These are phyloP conservation scores for Epithemia pelagica DNA, from an alignment of 108 stramenopile genomes.

Conservation along the genomic window DNA sequence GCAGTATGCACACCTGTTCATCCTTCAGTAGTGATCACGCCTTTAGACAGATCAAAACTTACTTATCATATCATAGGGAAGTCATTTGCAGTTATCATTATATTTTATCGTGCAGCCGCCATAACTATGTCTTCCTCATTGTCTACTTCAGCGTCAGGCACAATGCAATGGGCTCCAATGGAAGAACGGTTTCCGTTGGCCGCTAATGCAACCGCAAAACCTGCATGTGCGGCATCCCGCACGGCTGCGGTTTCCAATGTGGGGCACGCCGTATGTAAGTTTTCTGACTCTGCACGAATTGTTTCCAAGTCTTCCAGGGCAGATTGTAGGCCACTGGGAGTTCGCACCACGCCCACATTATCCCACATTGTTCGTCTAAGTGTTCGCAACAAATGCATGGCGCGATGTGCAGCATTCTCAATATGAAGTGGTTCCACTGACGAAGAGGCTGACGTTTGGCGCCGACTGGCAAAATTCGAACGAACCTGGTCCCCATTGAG, in stretches of 20 bases:
- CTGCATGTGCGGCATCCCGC: slow-evolving; percentile 76
- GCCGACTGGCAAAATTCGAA: not conserved
- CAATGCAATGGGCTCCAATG: slow-evolving; percentile 63
- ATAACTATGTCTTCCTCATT: slow-evolving; percentile 21
- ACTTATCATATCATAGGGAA: too few relatives aligned
- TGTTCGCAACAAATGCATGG: slow-evolving; percentile 39
- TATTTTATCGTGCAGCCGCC: slow-evolving; percentile 5
- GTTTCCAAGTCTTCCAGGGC: slow-evolving; percentile 57
- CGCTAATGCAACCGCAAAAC: slow-evolving; percentile 59
- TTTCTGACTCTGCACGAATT: slow-evolving; percentile 46
- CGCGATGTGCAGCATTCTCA: slow-evolving; percentile 33
- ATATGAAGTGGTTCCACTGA: slow-evolving; percentile 20
- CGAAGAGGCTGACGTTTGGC: not conserved
- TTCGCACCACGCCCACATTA: slow-evolving; percentile 86
- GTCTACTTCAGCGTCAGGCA: slow-evolving; percentile 29
- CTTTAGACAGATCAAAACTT: too few relatives aligned
- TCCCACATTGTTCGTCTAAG: slow-evolving; percentile 87
- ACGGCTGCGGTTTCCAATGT: slow-evolving; percentile 57
- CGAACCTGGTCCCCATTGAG: not conserved
- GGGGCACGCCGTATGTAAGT: slow-evolving; percentile 39
- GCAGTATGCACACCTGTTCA: too few relatives aligned
- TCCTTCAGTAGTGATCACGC: too few relatives aligned
- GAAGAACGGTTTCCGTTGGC: slow-evolving; percentile 56
- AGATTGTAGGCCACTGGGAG: slow-evolving; percentile 44
- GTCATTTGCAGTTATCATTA: too few relatives aligned